Conservation (phyloP, 2,329 filamentous ascomycete genomes). For the Paracorniculantispora psalliotae region DNA sequence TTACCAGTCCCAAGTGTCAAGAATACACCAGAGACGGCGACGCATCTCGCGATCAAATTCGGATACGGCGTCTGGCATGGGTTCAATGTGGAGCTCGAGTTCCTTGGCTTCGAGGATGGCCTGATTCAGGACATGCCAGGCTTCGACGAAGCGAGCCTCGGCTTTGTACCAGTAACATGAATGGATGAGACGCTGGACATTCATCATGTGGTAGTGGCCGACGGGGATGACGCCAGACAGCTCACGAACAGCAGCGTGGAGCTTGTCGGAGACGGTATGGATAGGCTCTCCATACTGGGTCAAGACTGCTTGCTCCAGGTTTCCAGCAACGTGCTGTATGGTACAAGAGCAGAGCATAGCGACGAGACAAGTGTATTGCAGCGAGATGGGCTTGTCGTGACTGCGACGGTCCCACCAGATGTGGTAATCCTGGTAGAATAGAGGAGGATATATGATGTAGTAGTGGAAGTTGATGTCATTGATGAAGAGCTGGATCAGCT, state of each 20-base stretch:
- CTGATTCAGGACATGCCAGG: conserved; percentile 28
- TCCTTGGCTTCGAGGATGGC: conserved; percentile 27
- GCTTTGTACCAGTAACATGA: conserved; percentile 30
- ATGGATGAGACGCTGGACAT: conserved; percentile 26
- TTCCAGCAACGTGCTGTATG: conserved; percentile 24
- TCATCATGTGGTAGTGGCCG: conserved; percentile 25
- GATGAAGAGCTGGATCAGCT: conserved; percentile 25
- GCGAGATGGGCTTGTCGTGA: conserved; percentile 18
- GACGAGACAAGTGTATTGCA: conserved; percentile 27
- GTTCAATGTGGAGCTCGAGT: conserved; percentile 24
- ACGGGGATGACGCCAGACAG: conserved; percentile 23
- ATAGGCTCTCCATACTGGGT: conserved; percentile 17
- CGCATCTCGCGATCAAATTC: conserved; percentile 29
- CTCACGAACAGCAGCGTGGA: conserved; percentile 23
- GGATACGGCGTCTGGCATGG: conserved; percentile 17
- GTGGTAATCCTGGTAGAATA: conserved; percentile 26
- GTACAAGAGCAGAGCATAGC: conserved; percentile 26
- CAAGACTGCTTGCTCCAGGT: conserved; percentile 19
- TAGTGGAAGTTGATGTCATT: conserved; percentile 29
- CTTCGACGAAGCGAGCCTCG: conserved; percentile 27
- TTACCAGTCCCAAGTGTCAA: conserved; percentile 31
- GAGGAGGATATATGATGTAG: conserved; percentile 28
- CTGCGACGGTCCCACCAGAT: conserved; percentile 26
- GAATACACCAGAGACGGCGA: conserved; percentile 27
- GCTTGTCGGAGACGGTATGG: conserved; percentile 21